A percentile compares a stretch with the other conserved stretches of the same genome.
Evolutionary conservation across 2,329 filamentous ascomycete genomes (phyloP).

Genomic region (Allantophomopsis cytisporea): DNA sequence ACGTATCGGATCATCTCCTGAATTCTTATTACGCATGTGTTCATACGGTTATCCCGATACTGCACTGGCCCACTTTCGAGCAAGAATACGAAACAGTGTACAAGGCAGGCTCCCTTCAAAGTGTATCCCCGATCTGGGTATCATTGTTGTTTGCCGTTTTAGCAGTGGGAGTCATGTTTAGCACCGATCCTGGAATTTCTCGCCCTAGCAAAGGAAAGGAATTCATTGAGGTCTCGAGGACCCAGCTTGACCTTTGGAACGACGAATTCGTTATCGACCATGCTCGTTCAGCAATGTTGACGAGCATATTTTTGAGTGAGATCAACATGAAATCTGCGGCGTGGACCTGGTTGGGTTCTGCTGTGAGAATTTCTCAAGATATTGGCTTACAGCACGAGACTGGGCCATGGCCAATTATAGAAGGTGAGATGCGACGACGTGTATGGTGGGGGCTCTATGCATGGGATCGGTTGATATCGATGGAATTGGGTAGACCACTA

Average conservation of each 20-base stretch:
- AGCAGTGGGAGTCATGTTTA: conserved; percentile 70
- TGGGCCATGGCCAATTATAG: conserved; percentile 59
- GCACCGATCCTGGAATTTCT: conserved; percentile 38
- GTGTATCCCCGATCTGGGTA: conserved; percentile 55
- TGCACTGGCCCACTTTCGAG: conserved; percentile 80
- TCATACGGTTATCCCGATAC: conserved; percentile 69
- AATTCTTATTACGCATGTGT: conserved; percentile 62
- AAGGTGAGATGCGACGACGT: conserved; percentile 73
- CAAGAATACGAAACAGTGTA: conserved; percentile 68
- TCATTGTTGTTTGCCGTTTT: conserved; percentile 74
- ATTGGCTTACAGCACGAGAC: conserved; percentile 68
- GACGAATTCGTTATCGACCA: conserved; percentile 67
- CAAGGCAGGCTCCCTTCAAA: conserved; percentile 42
- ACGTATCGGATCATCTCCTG: conserved; percentile 58
- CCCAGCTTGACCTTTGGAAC: conserved; percentile 67
- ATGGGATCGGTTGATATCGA: conserved; percentile 67
- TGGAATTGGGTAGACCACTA: conserved; percentile 70
- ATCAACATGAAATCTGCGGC: conserved; percentile 76
- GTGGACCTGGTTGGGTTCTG: conserved; percentile 73
- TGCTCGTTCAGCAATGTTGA: conserved; percentile 57
- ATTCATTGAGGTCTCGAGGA: conserved; percentile 58
- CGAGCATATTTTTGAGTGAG: conserved; percentile 71
- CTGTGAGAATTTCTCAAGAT: conserved; percentile 71
- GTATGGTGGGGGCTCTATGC: conserved; percentile 94
- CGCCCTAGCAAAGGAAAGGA: conserved; percentile 42